Conservation (phyloP, 2,329 filamentous ascomycete species). For the Chrysoporthe austroafricana region DNA sequence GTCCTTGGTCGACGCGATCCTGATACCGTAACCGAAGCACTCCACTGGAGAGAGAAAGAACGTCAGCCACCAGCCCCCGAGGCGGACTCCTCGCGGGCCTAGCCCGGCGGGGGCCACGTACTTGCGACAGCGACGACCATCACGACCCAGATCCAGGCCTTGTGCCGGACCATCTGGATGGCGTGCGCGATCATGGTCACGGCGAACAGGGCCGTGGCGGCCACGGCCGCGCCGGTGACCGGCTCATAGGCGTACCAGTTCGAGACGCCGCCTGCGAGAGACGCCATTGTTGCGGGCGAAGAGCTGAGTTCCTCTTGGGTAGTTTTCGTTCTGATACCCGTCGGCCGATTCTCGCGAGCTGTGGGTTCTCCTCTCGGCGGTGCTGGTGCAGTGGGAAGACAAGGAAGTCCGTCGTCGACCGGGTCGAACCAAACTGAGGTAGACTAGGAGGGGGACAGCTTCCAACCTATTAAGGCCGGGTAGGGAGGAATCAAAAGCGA, state of each 20-base stretch:
- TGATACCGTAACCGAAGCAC: constrained; percentile 41
- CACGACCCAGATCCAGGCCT: constrained; percentile 38
- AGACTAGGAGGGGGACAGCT: constrained; percentile 1
- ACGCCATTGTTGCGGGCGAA: neutral
- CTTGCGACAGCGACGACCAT: constrained; percentile 36
- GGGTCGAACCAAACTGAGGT: neutral
- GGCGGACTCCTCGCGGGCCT: neutral
- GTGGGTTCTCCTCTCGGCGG: neutral
- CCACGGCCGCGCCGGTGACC: constrained; percentile 34
- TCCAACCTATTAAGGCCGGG: constrained; percentile 6
- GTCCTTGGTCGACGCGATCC: constrained; percentile 38
- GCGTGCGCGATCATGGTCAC: constrained; percentile 33
- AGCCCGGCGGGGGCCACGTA: constrained; percentile 23
- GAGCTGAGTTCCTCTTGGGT: neutral
- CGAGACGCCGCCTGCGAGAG: constrained; percentile 12
- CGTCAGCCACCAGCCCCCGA: neutral
- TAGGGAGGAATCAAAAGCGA: neutral
- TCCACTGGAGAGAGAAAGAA: constrained; percentile 38
- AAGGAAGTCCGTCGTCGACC: constrained; percentile 4
- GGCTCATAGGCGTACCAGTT: constrained; percentile 35
- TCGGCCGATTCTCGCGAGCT: neutral
- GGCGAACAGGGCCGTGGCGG: constrained; percentile 35
- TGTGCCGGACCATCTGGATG: constrained; percentile 34
- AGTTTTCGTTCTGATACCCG: neutral
- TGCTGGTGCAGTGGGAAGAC: constrained; percentile 7